Evolutionary conservation across 164 flowering plant species (phyloP).

Genomic region (Annona squamosa): DNA sequence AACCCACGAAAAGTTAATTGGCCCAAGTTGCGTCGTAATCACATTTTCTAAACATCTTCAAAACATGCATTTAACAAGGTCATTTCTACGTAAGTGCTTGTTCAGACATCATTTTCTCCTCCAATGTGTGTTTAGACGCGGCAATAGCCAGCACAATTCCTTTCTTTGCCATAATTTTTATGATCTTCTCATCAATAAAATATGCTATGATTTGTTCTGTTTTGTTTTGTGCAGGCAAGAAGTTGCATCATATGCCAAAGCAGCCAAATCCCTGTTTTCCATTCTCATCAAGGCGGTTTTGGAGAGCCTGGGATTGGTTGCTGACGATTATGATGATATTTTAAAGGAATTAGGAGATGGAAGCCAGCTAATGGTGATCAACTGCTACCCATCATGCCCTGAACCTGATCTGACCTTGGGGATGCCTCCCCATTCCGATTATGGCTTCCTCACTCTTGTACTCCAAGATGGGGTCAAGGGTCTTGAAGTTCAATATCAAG

Average conservation of each 20-base stretch:
- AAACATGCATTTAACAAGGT: not conserved
- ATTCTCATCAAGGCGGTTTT: constrained; percentile 43
- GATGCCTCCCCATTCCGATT: constrained; percentile 54
- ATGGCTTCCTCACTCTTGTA: constrained; percentile 37
- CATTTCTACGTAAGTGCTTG: not conserved
- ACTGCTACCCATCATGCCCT: constrained; percentile 53
- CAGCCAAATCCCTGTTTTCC: constrained; percentile 42
- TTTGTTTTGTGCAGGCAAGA: constrained; percentile 35
- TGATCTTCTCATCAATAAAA: not conserved
- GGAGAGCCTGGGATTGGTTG: constrained; percentile 42
- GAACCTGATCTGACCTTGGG: constrained; percentile 31
- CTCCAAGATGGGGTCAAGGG: constrained; percentile 39
- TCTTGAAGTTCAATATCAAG: constrained; percentile 30
- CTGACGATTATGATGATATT: constrained; percentile 16
- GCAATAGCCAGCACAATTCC: not conserved
- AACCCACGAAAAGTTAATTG: too few species aligned
- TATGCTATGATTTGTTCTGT: not conserved
- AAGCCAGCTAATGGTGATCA: constrained; percentile 42
- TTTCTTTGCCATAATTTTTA: not conserved
- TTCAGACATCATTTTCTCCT: not conserved
- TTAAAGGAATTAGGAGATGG: constrained; percentile 36
- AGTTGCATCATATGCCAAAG: constrained; percentile 46
- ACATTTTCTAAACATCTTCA: too few species aligned
- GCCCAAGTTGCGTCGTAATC: too few species aligned
- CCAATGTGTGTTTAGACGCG: not conserved